Base-by-base conservation (phyloP, 2,329 filamentous ascomycete genomes). In the Stagonosporopsis tanaceti region DNA sequence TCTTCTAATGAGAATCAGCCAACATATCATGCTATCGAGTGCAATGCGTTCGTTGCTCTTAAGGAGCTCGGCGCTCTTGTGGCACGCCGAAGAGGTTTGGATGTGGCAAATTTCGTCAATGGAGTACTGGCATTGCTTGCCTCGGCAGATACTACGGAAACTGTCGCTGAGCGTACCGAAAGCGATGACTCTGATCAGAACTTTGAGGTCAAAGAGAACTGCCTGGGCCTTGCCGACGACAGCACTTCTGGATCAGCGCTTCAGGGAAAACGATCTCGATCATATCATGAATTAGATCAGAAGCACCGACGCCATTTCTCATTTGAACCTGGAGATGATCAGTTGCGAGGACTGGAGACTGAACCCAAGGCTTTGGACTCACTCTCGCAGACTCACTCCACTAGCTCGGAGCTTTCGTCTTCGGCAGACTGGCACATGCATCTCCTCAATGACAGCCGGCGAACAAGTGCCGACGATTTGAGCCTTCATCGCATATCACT, bases 271-370 rank as follows among this genome's bases (percentile, higher is more conserved):
- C 65, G 52, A 39, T 68, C 67, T 28, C 66, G 67, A 24, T 63
- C 67, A 38, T 59, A 60, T 24, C 54, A 68, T 8, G 58, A 47
- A 37, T 65, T 63, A 37, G 52, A 61, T 11, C 59, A 66, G 17
- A 62, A 50, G n/a, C 63, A 60, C 37, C 66, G 59, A 24, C 70
- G 76, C 32, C 72, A 77, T 38, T 81, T 80, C 60, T 81, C 79
- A 0, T 80, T 81, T 48, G 77, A 79, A 38, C 69, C 74, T 15
- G 79, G 77, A 38, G 78, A 80, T 45, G 78, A 81, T 54, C 59
- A 69, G 35, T 48, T 67, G 6, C 63, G 53, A 39, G 60, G 61
- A 6, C 61, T 71, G 17, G 57, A 53, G 58, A 63, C 57, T 39
- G 54, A 63, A 1, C 20, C 65, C 5, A 57, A 17, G 48, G 9